A percentile compares a stretch with the other conserved stretches of the same genome.
Evolutionary conservation across 2,329 filamentous ascomycete genomes (phyloP).

Genomic region (Hypoxylon rubiginosum): DNA sequence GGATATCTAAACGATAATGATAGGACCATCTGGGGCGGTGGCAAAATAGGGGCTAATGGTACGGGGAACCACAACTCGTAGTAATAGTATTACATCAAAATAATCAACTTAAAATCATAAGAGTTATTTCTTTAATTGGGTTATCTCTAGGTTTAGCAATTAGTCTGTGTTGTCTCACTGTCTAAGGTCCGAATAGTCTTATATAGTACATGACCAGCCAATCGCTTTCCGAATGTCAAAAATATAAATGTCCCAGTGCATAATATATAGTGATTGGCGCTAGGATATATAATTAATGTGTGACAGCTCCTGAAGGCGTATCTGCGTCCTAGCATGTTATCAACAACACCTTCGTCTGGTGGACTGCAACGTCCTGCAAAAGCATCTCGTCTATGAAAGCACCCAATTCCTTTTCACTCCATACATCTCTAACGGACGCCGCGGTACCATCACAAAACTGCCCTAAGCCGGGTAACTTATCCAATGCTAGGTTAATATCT

Average conservation of each 20-base stretch:
- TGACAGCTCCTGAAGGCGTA: background rate
- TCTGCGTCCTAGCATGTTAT: constrained; percentile 2
- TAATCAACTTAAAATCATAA: too few species aligned
- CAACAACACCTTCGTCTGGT: constrained; percentile 15
- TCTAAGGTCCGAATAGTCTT: too few species aligned
- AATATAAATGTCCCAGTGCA: too few species aligned
- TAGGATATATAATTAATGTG: too few species aligned
- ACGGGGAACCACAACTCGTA: constrained; percentile 23
- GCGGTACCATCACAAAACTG: background rate
- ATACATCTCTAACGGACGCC: constrained; percentile 4
- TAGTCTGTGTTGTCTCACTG: constrained; percentile 19
- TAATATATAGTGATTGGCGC: too few species aligned
- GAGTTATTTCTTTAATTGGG: too few species aligned
- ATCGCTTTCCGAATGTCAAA: too few species aligned
- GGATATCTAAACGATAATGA: constrained; percentile 39
- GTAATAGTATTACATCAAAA: background rate
- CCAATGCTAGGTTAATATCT: constrained; percentile 27
- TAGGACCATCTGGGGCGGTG: constrained; percentile 45
- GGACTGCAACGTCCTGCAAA: constrained; percentile 2
- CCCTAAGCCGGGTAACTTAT: constrained; percentile 9
- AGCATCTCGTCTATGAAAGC: constrained; percentile 1
- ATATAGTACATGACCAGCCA: too few species aligned
- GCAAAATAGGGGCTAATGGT: constrained; percentile 39
- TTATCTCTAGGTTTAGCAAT: too few species aligned
- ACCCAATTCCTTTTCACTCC: constrained; percentile 2